Evolutionary conservation across 2,329 filamentous ascomycete species (phyloP).

Genomic region (Exophiala mesophila): DNA sequence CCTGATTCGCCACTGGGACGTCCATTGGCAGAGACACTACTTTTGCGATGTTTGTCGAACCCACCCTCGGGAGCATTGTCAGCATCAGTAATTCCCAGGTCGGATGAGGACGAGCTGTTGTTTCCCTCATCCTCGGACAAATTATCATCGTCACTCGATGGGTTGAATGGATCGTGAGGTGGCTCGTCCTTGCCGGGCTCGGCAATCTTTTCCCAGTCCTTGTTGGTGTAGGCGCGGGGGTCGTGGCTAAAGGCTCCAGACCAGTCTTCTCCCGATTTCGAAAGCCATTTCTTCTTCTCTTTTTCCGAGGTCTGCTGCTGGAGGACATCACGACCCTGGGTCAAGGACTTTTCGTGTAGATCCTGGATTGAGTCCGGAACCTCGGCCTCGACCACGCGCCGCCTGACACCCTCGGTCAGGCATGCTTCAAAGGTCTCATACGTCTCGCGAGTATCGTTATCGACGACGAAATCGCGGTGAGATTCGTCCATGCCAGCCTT

Average conservation of each 20-base stretch:
- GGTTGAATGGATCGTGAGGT: constrained; percentile 48
- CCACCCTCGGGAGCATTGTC: constrained; percentile 27
- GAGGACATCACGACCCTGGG: constrained; percentile 74
- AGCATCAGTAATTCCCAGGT: constrained; percentile 59
- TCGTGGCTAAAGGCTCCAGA: constrained; percentile 78
- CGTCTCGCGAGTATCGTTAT: constrained; percentile 86
- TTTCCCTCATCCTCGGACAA: constrained; percentile 27
- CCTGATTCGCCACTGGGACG: constrained; percentile 23
- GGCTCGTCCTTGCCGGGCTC: constrained; percentile 52
- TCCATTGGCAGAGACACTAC: constrained; percentile 28
- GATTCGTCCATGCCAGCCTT: constrained; percentile 85
- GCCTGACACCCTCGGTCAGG: constrained; percentile 76
- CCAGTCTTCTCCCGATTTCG: constrained; percentile 79
- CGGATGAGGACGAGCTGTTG: constrained; percentile 36
- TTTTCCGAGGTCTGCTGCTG: constrained; percentile 62
- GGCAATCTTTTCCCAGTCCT: constrained; percentile 49
- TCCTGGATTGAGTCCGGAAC: constrained; percentile 67
- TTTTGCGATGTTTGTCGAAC: constrained; percentile 26
- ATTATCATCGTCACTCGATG: constrained; percentile 36
- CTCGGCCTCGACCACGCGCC: constrained; percentile 64
- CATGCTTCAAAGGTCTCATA: constrained; percentile 95
- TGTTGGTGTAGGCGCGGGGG: constrained; percentile 57
- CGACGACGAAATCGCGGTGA: constrained; percentile 74
- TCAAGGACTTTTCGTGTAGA: constrained; percentile 76
- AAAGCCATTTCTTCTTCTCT: constrained; percentile 72